These are phyloP conservation scores for Colletotrichum filicis DNA, from an alignment of 2,329 filamentous ascomycete species.

Conservation along the genomic window DNA sequence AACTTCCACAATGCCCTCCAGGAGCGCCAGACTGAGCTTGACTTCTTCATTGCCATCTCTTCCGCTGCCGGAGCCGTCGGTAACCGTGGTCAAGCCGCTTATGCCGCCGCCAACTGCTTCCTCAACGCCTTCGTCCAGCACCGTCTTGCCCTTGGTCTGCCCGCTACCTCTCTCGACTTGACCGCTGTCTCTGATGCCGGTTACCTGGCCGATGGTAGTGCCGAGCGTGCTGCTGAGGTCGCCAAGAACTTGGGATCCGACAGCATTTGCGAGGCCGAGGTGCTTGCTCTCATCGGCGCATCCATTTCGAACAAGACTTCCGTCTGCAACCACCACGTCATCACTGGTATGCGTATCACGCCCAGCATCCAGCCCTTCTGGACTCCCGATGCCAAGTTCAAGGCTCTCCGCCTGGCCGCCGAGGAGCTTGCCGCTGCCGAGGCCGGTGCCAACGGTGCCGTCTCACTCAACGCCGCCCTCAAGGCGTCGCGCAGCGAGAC, in stretches of 20 bases:
- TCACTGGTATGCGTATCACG: conserved; percentile 65
- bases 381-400: conserved; percentile 65
- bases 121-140: conserved; percentile 55
- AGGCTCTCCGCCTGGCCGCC: conserved; percentile 55
- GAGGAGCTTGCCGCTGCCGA: conserved; percentile 50
- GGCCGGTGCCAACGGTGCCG: conserved; percentile 40
- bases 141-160: conserved; percentile 51
- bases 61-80: conserved; percentile 63
- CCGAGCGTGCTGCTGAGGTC: conserved; percentile 54
- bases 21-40: conserved; percentile 45
- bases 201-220: conserved; percentile 59
- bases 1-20: conserved; percentile 62
- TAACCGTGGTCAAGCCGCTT: conserved; percentile 63
- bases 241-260: conserved; percentile 62
- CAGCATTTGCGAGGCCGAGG: conserved; percentile 62
- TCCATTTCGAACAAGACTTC: conserved; percentile 57
- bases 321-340: conserved; percentile 60
- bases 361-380: conserved; percentile 61
- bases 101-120: conserved; percentile 61
- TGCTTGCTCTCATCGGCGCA: conserved; percentile 63
- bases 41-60: conserved; percentile 67
- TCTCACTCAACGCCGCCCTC: conserved; percentile 56
- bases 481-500: conserved; percentile 53
- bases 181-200: conserved; percentile 63
- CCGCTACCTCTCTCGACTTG: conserved; percentile 62